Conservation (phyloP, 176 grass and related monocot species). For the Typha latifolia region DNA sequence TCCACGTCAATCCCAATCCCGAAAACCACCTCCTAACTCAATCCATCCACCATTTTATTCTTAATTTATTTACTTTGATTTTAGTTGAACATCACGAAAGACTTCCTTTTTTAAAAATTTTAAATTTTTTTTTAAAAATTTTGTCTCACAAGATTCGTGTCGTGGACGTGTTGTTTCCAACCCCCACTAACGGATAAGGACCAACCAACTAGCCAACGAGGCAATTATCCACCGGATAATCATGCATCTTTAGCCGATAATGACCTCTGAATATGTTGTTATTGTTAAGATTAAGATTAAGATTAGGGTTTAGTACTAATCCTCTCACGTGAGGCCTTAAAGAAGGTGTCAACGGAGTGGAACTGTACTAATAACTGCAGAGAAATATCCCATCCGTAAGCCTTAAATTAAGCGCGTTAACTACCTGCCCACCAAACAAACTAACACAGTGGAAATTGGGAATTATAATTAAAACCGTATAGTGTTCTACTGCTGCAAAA, state of each 20-base stretch:
- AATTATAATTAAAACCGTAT: no score
- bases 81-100: not conserved
- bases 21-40: not conserved
- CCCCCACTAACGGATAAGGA: constrained; percentile 21
- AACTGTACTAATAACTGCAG: not conserved
- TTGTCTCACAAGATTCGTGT: constrained; percentile 13
- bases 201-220: not conserved
- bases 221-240: constrained; percentile 1
- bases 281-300: not conserved
- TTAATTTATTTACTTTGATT: not conserved
- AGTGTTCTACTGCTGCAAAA: no score
- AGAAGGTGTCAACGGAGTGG: no score
- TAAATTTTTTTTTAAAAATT: no score
- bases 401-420: no score
- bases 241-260: constrained; percentile 1
- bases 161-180: constrained; percentile 27
- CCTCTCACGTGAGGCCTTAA: not conserved
- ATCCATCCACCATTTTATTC: not conserved
- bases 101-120: no score
- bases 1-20: not conserved
- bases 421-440: no score
- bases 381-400: not conserved
- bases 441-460: no score
- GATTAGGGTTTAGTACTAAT: not conserved
- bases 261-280: not conserved